phyloP scores from a whole-genome alignment of 768 basidiomycete species.

The Rhodotorula graminis region DNA sequence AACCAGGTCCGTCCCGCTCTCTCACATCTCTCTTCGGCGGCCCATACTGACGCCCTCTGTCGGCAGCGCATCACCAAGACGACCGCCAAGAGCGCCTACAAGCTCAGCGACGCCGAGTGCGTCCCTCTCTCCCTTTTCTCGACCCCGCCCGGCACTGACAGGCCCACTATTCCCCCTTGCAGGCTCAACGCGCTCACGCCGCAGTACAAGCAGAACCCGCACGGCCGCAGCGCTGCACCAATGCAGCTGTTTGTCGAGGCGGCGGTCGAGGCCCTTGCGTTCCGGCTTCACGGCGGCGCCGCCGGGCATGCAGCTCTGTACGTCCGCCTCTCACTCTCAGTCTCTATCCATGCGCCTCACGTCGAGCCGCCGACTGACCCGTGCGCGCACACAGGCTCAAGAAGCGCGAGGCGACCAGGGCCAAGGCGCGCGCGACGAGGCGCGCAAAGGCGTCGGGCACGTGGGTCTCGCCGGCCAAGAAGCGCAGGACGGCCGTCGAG shows the following conservation, averaged over 20 bases:
- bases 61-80: conserved; percentile 22
- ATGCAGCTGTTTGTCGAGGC: conserved; percentile 21
- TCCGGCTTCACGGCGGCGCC: conserved; percentile 15
- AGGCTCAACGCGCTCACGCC: not conserved
- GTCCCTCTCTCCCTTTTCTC: not conserved
- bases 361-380: too few species aligned
- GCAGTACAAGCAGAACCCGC: conserved; percentile 15
- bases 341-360: not conserved
- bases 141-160: too few species aligned
- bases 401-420: not conserved
- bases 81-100: conserved; percentile 16
- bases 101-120: conserved; percentile 20
- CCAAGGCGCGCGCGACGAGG: not conserved
- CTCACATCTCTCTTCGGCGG: not conserved
- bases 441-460: not conserved
- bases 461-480: not conserved
- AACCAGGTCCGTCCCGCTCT: not conserved
- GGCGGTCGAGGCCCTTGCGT: conserved; percentile 18
- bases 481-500: not conserved
- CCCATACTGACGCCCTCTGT: not conserved
- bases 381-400: not conserved
- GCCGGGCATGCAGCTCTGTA: not conserved
- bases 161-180: too few species aligned
- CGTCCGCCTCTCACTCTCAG: not conserved
- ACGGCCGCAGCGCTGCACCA: not conserved